phyloP scores from a whole-genome alignment of 305 asterid species.

The Fraxinus floribunda region DNA sequence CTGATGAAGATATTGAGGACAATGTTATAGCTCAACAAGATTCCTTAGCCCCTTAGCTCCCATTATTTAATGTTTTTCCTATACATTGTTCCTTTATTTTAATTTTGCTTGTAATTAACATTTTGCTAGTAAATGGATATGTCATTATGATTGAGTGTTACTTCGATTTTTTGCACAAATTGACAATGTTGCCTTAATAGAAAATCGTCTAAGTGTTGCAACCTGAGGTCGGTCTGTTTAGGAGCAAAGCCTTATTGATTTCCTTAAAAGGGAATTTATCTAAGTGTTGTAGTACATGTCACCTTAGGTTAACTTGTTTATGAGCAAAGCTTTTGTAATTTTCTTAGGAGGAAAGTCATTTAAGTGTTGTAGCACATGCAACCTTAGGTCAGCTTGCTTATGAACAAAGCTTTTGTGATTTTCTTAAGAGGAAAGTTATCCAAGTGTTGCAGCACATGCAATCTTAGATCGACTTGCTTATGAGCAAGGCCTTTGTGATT shows the following conservation, averaged over 20 bases:
- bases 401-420: no score
- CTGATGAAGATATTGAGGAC: neutral
- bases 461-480: no score
- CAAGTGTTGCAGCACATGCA: no score
- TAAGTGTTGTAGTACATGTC: no score
- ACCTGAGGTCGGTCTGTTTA: neutral
- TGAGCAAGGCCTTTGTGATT: no score
- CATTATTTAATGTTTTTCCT: neutral
- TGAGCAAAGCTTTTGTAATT: no score
- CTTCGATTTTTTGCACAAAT: neutral
- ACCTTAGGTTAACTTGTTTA: no score
- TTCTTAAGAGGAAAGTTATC: no score
- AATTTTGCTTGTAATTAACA: neutral
- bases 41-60: neutral
- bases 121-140: neutral
- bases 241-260: neutral
- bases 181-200: neutral
- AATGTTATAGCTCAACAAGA: neutral
- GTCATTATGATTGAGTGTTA: neutral
- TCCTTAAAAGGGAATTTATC: no score
- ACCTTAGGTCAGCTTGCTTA: no score
- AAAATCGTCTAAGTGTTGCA: neutral
- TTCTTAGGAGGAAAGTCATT: no score
- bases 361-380: no score
- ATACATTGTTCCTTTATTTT: neutral